Evolutionary conservation across 1,284 basidiomycete species (phyloP).

Genomic region (Termitomyces sp.): DNA sequence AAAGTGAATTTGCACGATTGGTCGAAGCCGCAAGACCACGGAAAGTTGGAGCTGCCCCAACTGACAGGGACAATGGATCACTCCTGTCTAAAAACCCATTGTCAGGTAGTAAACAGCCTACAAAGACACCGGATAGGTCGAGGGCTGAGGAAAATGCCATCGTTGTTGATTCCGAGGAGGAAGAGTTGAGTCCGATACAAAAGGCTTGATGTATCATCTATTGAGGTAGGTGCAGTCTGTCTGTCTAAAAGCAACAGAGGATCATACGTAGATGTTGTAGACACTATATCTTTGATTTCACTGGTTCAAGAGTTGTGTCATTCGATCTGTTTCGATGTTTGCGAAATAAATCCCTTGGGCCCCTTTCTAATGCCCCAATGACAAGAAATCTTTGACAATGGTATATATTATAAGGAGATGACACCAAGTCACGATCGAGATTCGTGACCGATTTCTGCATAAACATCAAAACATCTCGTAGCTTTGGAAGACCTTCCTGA

Average conservation of each 20-base stretch:
- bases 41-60: conserved; percentile 4
- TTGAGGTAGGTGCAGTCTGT: background rate
- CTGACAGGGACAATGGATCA: conserved; percentile 1
- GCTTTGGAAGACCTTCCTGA: background rate
- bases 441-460: background rate
- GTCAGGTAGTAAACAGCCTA: background rate
- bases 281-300: background rate
- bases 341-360: background rate
- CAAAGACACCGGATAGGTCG: background rate
- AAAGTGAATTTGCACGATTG: conserved; percentile 38
- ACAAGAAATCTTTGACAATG: background rate
- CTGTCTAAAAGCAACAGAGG: background rate
- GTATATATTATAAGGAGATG: background rate
- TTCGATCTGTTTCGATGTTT: background rate
- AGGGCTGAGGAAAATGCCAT: conserved; percentile 16
- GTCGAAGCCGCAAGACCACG: conserved; percentile 32
- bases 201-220: background rate
- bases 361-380: background rate
- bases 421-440: background rate
- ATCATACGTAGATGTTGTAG: background rate
- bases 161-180: conserved; percentile 25
- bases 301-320: background rate
- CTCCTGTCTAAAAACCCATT: background rate
- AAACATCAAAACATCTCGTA: conserved; percentile 4
- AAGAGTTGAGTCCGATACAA: conserved; percentile 7